Evolutionary conservation across 352 stramenopile genomes (phyloP), one percentile per base, ranked within the genome.

Genomic region (Phytophthora chlamydospora): DNA sequence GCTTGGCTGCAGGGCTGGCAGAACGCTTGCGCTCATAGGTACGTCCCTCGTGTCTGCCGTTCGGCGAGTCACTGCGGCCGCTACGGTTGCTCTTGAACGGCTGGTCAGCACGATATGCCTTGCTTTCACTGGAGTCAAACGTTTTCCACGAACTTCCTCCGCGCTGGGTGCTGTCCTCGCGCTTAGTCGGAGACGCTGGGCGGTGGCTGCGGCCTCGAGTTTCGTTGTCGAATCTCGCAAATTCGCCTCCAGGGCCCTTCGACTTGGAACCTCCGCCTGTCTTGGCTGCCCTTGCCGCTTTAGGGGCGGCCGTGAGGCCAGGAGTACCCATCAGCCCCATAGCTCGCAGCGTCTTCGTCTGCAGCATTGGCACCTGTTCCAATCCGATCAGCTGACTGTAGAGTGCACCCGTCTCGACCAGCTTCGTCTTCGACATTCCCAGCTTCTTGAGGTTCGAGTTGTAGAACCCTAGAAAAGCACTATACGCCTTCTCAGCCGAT

Each of bases 401-500:
- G 32, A 80, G 54, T 53, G 95, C 95, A 12, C 81, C 88, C 16
- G 88, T 70, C 52, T 83, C 57, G 10, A 98, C 92, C 29, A 97
- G 73, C 9, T 79, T 49, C 39, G 53, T 65, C 46, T 89, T 88
- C 35, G 71, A 67, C 47, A 88, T 74, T 7, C 56, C 55, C 47
- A 89, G 45, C 10, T 68, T 75, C 62, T 90, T 91, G 27, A 91
- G 60, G 62, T 91, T 77, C 36, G 81, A 85, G 66, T 91, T 91
- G 90, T 99, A 98, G 76, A 97, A 99, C 11, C 96, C 96, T 31
- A 99, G 79, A 77, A 89, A 98, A 16, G 95, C 93, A 74, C 93
- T 77, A 75, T 98, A 99, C 51, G 94, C 93, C 53, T 91, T 78
- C 69, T 86, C 78, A 19, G 80, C 88, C 19, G 78, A 88, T 62